A percentile compares a stretch with the other conserved stretches of the same genome.
These are phyloP conservation scores for Ustilago nuda DNA, from an alignment of 1,284 basidiomycete species.

Conservation along the genomic window DNA sequence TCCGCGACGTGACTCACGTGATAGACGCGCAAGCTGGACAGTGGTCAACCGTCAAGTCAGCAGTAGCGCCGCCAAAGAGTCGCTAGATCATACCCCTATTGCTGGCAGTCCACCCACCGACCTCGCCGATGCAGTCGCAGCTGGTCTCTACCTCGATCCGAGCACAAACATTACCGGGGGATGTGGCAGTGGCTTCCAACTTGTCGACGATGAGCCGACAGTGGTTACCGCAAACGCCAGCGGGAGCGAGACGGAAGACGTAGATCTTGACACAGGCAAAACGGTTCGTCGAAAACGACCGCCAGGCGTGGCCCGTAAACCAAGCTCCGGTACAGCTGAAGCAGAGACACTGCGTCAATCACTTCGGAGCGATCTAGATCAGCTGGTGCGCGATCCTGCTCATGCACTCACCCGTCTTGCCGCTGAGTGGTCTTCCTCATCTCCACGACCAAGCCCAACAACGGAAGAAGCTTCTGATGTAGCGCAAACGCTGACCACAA, in stretches of 20 bases:
- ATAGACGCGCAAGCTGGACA: slow-evolving; percentile 49
- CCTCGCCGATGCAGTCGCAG: slow-evolving; percentile 32
- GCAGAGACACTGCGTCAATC: slow-evolving; percentile 36
- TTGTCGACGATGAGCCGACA: slow-evolving; percentile 34
- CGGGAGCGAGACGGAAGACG: slow-evolving; percentile 37
- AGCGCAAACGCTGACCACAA: slow-evolving; percentile 25
- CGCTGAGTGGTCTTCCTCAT: slow-evolving; percentile 32
- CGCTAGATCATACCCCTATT: slow-evolving; percentile 42
- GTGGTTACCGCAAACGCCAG: slow-evolving; percentile 9
- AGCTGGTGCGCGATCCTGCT: slow-evolving; percentile 43
- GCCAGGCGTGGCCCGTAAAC: slow-evolving; percentile 25
- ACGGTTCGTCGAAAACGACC: slow-evolving; percentile 22
- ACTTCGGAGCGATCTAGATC: slow-evolving; percentile 32
- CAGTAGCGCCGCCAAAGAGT: slow-evolving; percentile 5
- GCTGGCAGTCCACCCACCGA: slow-evolving; percentile 51
- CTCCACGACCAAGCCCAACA: slow-evolving; percentile 8
- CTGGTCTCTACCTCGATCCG: slow-evolving; percentile 27
- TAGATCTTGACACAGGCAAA: slow-evolving; percentile 45
- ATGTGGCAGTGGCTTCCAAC: slow-evolving; percentile 35
- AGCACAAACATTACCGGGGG: slow-evolving; percentile 6
- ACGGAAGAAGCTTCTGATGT: slow-evolving; percentile 6
- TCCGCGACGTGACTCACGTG: slow-evolving; percentile 4
- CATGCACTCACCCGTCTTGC: slow-evolving; percentile 41
- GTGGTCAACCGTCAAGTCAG: slow-evolving; percentile 39
- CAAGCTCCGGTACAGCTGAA: slow-evolving; percentile 32